phyloP scores from a whole-genome alignment of 805 yeast species.

The Maudiozyma pseudohumilis region DNA sequence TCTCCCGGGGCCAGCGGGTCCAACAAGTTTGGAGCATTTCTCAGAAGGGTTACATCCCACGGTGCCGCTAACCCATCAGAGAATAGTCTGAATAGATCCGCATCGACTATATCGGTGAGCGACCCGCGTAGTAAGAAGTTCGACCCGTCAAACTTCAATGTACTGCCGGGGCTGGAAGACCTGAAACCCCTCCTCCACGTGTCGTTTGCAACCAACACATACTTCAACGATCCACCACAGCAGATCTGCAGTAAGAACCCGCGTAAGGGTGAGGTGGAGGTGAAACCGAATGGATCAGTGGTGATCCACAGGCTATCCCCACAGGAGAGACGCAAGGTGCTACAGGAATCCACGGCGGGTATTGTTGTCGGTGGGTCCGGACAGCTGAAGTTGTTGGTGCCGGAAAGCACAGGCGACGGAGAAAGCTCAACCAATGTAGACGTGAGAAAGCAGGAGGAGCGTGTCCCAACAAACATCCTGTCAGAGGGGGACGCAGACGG shows the following conservation, averaged over 20 bases:
- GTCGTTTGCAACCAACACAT: constrained; percentile 66
- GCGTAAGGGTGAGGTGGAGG: constrained; percentile 70
- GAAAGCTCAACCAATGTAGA: constrained; percentile 6
- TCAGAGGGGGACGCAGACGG: constrained; percentile 1
- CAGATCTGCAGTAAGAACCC: constrained; percentile 79
- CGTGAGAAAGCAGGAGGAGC: constrained; percentile 7
- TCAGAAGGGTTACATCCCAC: constrained; percentile 27
- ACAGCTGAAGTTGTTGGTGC: constrained; percentile 38
- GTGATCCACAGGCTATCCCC: constrained; percentile 45
- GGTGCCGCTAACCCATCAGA: constrained; percentile 7
- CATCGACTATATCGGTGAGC: neutral
- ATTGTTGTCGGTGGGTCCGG: constrained; percentile 76
- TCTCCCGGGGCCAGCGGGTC: constrained; percentile 7
- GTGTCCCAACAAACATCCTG: constrained; percentile 16
- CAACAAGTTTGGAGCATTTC: constrained; percentile 26
- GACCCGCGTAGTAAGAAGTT: constrained; percentile 5
- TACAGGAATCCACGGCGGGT: constrained; percentile 46
- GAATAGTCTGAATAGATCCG: constrained; percentile 6
- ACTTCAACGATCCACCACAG: constrained; percentile 79
- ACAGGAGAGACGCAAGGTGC: constrained; percentile 40
- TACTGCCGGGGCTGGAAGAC: constrained; percentile 35
- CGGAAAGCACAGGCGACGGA: constrained; percentile 4
- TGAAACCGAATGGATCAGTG: constrained; percentile 43
- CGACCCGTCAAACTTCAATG: constrained; percentile 15
- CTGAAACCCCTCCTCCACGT: constrained; percentile 47